These are phyloP conservation scores for Stachybotrys elegans DNA, from an alignment of 2,329 filamentous ascomycete genomes.

Conservation along the genomic window DNA sequence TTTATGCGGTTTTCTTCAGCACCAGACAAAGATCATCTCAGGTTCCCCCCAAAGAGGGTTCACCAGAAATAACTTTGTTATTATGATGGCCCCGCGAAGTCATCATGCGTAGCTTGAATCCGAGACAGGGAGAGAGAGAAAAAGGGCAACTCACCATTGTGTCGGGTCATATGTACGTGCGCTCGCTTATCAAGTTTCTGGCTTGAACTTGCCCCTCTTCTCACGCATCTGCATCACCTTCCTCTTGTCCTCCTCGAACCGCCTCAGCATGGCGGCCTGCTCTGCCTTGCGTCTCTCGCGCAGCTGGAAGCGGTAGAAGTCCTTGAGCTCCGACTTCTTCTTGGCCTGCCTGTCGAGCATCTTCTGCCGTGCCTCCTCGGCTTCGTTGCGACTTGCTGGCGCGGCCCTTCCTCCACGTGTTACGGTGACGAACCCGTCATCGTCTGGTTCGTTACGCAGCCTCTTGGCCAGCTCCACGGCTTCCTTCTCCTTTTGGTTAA, in stretches of 20 bases:
- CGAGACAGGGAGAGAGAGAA: slow-evolving; percentile 1
- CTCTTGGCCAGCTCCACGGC: slow-evolving; percentile 57
- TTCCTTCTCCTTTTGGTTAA: slow-evolving; percentile 64
- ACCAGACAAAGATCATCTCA: slow-evolving; percentile 20
- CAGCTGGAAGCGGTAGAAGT: slow-evolving; percentile 83
- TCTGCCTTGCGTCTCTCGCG: slow-evolving; percentile 73
- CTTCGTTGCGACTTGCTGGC: slow-evolving; percentile 69
- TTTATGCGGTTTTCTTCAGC: slow-evolving; percentile 60
- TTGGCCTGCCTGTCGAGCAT: slow-evolving; percentile 59
- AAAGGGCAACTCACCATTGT: slow-evolving; percentile 8
- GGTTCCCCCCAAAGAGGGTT: slow-evolving; percentile 20
- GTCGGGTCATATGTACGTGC: slow-evolving; percentile 6
- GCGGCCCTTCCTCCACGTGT: slow-evolving; percentile 69
- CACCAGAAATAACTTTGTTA: slow-evolving; percentile 14
- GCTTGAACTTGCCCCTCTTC: slow-evolving; percentile 58
- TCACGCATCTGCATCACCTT: slow-evolving; percentile 68
- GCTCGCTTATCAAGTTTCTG: slow-evolving; percentile 40
- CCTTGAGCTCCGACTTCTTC: slow-evolving; percentile 59
- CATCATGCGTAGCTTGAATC: slow-evolving; percentile 45
- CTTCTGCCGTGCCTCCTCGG: slow-evolving; percentile 53
- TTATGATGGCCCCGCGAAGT: slow-evolving; percentile 50
- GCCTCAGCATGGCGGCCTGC: slow-evolving; percentile 61
- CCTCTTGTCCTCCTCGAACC: slow-evolving; percentile 71
- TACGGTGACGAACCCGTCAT: slow-evolving; percentile 93
- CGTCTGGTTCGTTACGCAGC: slow-evolving; percentile 76